Conservation (phyloP, 179 eudicot genomes). For the Beta lomatogona region DNA sequence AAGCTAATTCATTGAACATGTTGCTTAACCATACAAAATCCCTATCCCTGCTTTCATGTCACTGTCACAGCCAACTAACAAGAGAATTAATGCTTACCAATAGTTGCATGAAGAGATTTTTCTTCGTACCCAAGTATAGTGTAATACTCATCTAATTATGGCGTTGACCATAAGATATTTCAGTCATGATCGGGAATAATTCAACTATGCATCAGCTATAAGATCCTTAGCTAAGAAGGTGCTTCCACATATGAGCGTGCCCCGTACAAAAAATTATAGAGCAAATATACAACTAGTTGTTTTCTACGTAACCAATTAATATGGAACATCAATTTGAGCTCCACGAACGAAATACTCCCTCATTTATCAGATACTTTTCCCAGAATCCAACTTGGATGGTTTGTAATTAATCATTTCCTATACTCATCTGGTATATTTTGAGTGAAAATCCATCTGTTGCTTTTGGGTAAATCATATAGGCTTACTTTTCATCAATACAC, state of each 20-base stretch:
- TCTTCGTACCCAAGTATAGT: too few relatives aligned
- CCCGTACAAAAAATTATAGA: background rate
- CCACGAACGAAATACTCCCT: background rate
- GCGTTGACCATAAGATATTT: background rate
- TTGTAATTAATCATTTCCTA: too few relatives aligned
- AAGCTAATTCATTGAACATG: background rate
- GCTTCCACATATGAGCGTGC: background rate
- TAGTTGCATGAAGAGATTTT: background rate
- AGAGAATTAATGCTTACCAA: background rate
- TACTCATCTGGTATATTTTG: too few relatives aligned
- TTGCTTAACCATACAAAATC: background rate
- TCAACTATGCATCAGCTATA: background rate
- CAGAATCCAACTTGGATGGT: too few relatives aligned
- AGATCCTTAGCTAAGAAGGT: background rate
- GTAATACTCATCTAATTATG: too few relatives aligned
- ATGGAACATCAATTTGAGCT: background rate
- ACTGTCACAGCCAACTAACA: background rate
- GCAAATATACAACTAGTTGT: background rate
- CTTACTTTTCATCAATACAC: too few relatives aligned
- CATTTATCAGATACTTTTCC: too few relatives aligned
- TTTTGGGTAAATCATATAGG: too few relatives aligned
- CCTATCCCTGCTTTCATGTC: background rate
- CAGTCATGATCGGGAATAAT: background rate
- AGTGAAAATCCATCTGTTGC: too few relatives aligned
- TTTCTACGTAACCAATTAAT: background rate